Conservation (phyloP, 2,329 filamentous ascomycete genomes). For the Fusarium falciforme region DNA sequence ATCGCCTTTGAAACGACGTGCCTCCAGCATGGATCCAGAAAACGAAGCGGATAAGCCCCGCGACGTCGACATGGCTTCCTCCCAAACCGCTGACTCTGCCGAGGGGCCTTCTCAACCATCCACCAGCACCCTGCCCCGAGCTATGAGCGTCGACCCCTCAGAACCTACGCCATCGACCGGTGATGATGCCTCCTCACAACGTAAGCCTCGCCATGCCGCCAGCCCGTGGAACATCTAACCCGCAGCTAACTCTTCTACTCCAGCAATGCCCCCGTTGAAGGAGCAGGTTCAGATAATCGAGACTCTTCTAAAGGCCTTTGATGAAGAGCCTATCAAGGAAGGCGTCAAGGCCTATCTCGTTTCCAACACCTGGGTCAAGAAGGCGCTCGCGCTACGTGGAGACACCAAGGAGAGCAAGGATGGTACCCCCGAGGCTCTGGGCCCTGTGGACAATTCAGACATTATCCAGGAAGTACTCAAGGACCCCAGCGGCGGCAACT, state of each 20-base stretch:
- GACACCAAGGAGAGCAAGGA: constrained; percentile 67
- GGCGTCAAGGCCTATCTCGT: constrained; percentile 83
- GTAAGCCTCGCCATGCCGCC: constrained; percentile 39
- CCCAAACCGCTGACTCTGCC: constrained; percentile 34
- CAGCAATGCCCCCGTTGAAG: constrained; percentile 53
- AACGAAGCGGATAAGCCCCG: constrained; percentile 53
- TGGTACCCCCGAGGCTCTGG: constrained; percentile 72
- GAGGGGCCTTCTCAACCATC: constrained; percentile 28
- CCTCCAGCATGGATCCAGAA: constrained; percentile 70
- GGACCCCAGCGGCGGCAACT: constrained; percentile 64
- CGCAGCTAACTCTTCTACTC: constrained; percentile 26
- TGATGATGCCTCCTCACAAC: constrained; percentile 34
- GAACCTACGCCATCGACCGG: constrained; percentile 41
- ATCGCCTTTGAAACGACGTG: constrained; percentile 72
- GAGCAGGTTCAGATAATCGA: constrained; percentile 80
- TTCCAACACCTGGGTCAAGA: constrained; percentile 81
- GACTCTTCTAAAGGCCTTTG: constrained; percentile 65
- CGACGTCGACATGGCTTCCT: constrained; percentile 59
- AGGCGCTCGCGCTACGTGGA: constrained; percentile 74
- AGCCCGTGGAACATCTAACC: background rate
- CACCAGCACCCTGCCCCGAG: constrained; percentile 46
- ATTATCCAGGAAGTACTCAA: constrained; percentile 73
- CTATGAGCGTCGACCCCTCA: constrained; percentile 56
- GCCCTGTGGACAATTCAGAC: constrained; percentile 88
- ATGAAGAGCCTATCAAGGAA: constrained; percentile 69